These are phyloP conservation scores for Phytophthora cactorum DNA, from an alignment of 352 stramenopile genomes.

Conservation along the genomic window DNA sequence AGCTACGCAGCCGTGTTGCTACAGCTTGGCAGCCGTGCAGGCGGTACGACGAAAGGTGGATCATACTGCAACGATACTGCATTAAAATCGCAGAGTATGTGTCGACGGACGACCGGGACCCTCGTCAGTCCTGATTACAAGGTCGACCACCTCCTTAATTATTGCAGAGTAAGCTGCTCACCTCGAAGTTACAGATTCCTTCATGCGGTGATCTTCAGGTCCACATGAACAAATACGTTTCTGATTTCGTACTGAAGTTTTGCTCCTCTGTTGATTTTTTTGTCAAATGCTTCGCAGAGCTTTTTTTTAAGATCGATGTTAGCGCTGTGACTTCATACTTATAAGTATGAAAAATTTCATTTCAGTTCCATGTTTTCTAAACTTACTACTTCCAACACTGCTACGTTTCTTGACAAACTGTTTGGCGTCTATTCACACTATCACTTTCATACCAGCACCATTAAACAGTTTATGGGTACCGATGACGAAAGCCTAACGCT, in stretches of 20 bases:
- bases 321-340: no score
- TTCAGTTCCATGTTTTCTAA: no score
- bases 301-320: no score
- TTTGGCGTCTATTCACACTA: no score
- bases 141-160: constrained; percentile 8
- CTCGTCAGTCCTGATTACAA: constrained; percentile 7
- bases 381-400: no score
- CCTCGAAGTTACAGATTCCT: background rate
- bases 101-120: background rate
- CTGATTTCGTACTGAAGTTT: no score
- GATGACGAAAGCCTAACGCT: no score
- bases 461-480: no score
- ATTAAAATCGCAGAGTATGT: constrained; percentile 2
- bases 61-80: constrained; percentile 3
- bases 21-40: constrained; percentile 30
- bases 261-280: background rate
- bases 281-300: background rate
- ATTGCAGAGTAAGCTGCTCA: constrained; percentile 5
- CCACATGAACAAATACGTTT: no score
- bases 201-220: background rate
- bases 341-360: no score
- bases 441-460: no score
- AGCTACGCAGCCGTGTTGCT: constrained; percentile 35
- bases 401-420: no score
- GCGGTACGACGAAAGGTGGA: constrained; percentile 25